Conservation (phyloP, 2,329 filamentous ascomycete genomes). For the Pyrenophora graminea region DNA sequence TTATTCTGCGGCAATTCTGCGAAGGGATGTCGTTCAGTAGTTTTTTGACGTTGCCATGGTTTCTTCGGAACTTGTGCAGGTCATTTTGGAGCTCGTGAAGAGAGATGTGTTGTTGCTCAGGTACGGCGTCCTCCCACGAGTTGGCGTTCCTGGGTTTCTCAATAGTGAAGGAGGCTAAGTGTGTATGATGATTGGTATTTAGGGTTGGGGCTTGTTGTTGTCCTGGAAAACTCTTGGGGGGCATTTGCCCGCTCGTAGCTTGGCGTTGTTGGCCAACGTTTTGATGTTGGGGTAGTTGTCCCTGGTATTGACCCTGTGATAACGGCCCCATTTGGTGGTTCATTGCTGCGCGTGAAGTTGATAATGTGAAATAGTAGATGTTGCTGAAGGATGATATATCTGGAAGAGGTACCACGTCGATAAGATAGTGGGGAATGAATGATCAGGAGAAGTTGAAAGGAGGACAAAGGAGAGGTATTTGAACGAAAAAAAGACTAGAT, state of each 20-base stretch:
- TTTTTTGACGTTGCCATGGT: slow-evolving; percentile 23
- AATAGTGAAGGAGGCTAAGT: slow-evolving; percentile 32
- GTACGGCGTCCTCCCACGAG: slow-evolving; percentile 34
- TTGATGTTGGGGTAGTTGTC: slow-evolving; percentile 18
- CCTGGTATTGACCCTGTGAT: slow-evolving; percentile 15
- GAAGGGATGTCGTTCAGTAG: slow-evolving; percentile 32
- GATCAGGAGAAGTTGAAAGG: slow-evolving; percentile 10
- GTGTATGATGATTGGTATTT: slow-evolving; percentile 23
- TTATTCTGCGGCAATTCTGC: slow-evolving; percentile 25
- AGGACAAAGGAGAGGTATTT: slow-evolving; percentile 18
- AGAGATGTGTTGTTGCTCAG: slow-evolving; percentile 28
- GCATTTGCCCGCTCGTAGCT: slow-evolving; percentile 9
- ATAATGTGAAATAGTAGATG: background rate
- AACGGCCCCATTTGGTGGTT: slow-evolving; percentile 16
- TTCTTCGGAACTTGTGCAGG: slow-evolving; percentile 28
- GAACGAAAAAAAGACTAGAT: slow-evolving; percentile 17
- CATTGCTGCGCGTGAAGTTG: slow-evolving; percentile 5
- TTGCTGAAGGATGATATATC: background rate
- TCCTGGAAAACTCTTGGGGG: slow-evolving; percentile 17
- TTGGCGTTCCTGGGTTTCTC: slow-evolving; percentile 26
- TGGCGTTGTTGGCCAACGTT: slow-evolving; percentile 28
- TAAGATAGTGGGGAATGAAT: slow-evolving; percentile 4
- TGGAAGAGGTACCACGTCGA: background rate
- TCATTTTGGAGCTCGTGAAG: slow-evolving; percentile 28
- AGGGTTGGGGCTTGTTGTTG: slow-evolving; percentile 10